Conservation (phyloP, 2,329 filamentous ascomycete species). For the Pyrenophora seminiperda region DNA sequence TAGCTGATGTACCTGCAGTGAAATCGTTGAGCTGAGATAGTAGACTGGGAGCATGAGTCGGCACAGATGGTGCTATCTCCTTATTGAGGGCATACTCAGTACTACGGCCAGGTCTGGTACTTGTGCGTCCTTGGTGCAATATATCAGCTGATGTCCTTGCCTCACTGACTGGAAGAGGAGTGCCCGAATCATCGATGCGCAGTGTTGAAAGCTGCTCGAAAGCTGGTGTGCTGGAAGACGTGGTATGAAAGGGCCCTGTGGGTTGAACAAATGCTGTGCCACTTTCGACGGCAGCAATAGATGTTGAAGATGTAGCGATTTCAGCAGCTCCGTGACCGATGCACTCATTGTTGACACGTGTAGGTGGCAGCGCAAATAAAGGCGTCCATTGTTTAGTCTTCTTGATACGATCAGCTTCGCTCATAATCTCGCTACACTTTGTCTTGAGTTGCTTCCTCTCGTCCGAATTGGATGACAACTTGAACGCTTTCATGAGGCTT, state of each 20-base stretch:
- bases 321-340: conserved; percentile 33
- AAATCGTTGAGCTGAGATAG: background rate
- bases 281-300: conserved; percentile 1
- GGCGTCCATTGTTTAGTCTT: conserved; percentile 32
- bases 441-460: conserved; percentile 70
- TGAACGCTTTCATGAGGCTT: conserved; percentile 77
- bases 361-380: conserved; percentile 7
- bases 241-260: background rate
- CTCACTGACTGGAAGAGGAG: background rate
- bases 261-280: background rate
- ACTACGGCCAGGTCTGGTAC: background rate
- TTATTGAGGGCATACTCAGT: background rate
- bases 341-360: conserved; percentile 15
- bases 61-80: background rate
- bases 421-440: conserved; percentile 73
- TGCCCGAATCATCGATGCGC: conserved; percentile 16
- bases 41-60: background rate
- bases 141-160: conserved; percentile 19
- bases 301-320: conserved; percentile 19
- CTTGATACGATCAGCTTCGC: conserved; percentile 78
- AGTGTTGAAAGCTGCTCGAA: background rate
- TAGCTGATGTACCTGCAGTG: background rate
- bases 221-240: background rate
- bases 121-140: conserved; percentile 15
- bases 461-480: conserved; percentile 61